Evolutionary conservation across 176 grass and related monocot species (phyloP).

Genomic region (Lolium multiflorum): DNA sequence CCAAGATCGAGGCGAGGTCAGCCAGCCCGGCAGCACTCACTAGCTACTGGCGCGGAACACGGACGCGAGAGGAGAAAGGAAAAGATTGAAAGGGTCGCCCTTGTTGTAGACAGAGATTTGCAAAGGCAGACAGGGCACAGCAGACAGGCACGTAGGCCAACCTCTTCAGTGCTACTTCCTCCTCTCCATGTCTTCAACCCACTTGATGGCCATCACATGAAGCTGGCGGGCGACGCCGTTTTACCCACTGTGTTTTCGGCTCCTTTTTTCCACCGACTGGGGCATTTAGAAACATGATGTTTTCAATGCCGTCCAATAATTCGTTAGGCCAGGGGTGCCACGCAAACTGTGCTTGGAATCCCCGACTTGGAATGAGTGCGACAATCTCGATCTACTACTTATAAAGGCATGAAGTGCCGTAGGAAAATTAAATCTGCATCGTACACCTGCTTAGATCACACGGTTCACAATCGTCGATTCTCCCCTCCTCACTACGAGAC

Average conservation of each 20-base stretch:
- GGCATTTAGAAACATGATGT: background rate
- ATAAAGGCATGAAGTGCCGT: no score
- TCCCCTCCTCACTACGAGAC: no score
- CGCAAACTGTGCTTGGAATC: slow-evolving; percentile 15
- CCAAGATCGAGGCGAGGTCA: slow-evolving; percentile 42
- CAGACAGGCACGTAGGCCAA: slow-evolving; percentile 30
- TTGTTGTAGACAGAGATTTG: slow-evolving; percentile 19
- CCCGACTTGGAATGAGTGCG: no score
- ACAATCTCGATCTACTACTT: no score
- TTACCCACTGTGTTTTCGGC: no score
- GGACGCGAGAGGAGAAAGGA: slow-evolving; percentile 27
- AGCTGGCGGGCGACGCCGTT: background rate
- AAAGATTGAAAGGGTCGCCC: slow-evolving; percentile 38
- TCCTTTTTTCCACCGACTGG: no score
- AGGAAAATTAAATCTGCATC: no score
- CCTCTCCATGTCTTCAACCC: background rate
- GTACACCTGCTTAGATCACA: no score
- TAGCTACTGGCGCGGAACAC: slow-evolving; percentile 34
- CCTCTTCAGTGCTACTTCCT: slow-evolving; percentile 17
- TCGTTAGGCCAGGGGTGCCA: background rate
- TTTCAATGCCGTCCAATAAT: background rate
- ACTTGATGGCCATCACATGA: slow-evolving; percentile 48
- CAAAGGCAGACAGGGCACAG: background rate
- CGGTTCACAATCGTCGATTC: no score
- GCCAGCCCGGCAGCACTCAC: slow-evolving; percentile 8